Conservation (phyloP, 169 alveolate species). For the Cryptosporidium xiaoi region DNA sequence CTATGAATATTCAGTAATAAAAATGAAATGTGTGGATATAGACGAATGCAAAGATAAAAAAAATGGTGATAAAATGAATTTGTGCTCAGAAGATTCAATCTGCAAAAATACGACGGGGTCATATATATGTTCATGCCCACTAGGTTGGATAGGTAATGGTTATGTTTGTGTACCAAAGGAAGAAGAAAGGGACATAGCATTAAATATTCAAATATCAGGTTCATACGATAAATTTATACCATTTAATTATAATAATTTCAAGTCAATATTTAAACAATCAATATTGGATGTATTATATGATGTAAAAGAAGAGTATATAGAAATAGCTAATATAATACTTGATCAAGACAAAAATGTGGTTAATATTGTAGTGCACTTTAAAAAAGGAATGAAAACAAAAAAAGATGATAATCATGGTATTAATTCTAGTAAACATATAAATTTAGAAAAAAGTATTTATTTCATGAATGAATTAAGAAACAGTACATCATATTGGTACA, state of each 20-base stretch:
- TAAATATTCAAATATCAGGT: slow-evolving; percentile 39
- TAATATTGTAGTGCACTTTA: slow-evolving; percentile 13
- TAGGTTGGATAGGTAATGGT: slow-evolving; percentile 77
- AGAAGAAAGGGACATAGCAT: slow-evolving; percentile 71
- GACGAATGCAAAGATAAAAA: slow-evolving; percentile 24
- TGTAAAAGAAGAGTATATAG: slow-evolving; percentile 10
- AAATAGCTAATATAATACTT: slow-evolving; percentile 4
- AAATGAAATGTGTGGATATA: slow-evolving; percentile 17
- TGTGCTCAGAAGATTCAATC: slow-evolving; percentile 69
- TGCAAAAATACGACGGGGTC: slow-evolving; percentile 79
- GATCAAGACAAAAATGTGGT: slow-evolving; percentile 7
- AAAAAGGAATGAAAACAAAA: slow-evolving; percentile 4
- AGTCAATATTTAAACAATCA: slow-evolving; percentile 27
- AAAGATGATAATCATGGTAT: not conserved
- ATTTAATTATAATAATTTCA: slow-evolving; percentile 24
- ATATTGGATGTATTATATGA: slow-evolving; percentile 15
- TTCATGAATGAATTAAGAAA: slow-evolving; percentile 2
- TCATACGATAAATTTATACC: slow-evolving; percentile 30
- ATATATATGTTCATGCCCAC: slow-evolving; percentile 75
- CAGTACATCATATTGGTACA: slow-evolving; percentile 54
- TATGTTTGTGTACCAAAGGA: slow-evolving; percentile 75
- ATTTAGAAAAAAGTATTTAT: slow-evolving; percentile 8
- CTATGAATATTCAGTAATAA: slow-evolving; percentile 1
- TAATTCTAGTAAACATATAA: not conserved
- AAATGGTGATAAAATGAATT: slow-evolving; percentile 19